A percentile compares a stretch with the other conserved stretches of the same genome.
These are phyloP conservation scores for Lathyrus tuberosus DNA, from an alignment of 306 rosid species.

Conservation along the genomic window DNA sequence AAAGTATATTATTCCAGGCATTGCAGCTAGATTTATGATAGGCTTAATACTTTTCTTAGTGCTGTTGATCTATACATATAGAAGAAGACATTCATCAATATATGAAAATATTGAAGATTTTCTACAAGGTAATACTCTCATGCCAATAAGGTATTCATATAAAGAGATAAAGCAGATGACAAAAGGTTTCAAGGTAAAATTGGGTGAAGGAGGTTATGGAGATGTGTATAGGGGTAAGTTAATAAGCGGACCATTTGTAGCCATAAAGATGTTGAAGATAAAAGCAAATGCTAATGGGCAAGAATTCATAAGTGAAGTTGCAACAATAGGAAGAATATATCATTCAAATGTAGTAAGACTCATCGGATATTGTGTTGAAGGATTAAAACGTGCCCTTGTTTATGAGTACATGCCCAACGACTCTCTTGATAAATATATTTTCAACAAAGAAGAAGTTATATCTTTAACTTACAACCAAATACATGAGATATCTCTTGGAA, in stretches of 20 bases:
- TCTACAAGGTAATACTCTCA: conserved; percentile 14
- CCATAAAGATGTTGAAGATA: conserved; percentile 29
- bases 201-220: conserved; percentile 40
- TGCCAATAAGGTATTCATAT: conserved; percentile 35
- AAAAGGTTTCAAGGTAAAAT: neutral
- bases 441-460: conserved; percentile 1
- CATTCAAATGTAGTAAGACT: conserved; percentile 27
- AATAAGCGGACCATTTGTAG: conserved; percentile 22
- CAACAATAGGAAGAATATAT: conserved; percentile 26
- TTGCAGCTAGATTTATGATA: too few species aligned
- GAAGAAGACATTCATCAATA: conserved; percentile 20
- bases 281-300: conserved; percentile 19
- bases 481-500: conserved; percentile 33
- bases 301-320: conserved; percentile 30
- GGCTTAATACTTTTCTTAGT: too few species aligned
- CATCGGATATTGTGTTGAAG: conserved; percentile 15
- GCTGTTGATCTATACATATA: neutral
- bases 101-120: conserved; percentile 33
- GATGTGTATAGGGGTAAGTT: conserved; percentile 31
- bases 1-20: too few species aligned
- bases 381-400: conserved; percentile 29
- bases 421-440: conserved; percentile 35
- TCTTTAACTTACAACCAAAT: neutral
- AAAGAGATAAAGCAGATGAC: conserved; percentile 36
- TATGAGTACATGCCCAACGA: conserved; percentile 35